Percentiles rank a stretch among this genome's conserved stretches.
phyloP scores from a whole-genome alignment of 1,284 basidiomycete species.

The Neonothopanus nambi region DNA sequence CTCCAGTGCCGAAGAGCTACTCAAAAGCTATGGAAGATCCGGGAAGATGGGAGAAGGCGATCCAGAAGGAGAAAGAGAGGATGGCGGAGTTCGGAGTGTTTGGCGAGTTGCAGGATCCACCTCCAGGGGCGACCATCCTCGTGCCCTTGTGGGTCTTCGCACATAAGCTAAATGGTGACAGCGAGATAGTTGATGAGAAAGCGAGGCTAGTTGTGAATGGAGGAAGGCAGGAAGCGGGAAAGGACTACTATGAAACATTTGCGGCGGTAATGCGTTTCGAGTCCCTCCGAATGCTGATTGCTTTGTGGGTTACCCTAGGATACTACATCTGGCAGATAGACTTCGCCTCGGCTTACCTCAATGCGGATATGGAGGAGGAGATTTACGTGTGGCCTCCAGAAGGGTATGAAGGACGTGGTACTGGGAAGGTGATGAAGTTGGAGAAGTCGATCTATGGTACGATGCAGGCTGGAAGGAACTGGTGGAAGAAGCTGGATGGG shows the following conservation, averaged over 20 bases:
- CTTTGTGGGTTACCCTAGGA: not conserved
- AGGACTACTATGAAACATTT: not conserved
- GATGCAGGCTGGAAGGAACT: conserved; percentile 29
- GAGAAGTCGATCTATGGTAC: conserved; percentile 33
- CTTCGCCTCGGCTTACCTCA: no score
- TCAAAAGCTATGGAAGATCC: conserved; percentile 21
- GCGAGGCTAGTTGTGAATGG: not conserved
- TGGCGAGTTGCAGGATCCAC: conserved; percentile 9
- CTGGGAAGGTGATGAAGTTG: conserved; percentile 21
- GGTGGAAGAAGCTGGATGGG: conserved; percentile 25
- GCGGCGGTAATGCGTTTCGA: not conserved
- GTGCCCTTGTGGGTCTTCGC: no score
- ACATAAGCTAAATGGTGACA: not conserved
- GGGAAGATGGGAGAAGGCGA: conserved; percentile 18
- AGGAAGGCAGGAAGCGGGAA: not conserved
- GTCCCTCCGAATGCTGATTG: not conserved
- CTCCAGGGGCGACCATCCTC: no score
- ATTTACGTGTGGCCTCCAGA: conserved; percentile 31
- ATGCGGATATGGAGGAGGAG: conserved; percentile 24
- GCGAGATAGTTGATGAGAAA: not conserved
- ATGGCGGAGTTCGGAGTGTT: conserved; percentile 15
- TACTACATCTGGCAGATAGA: conserved; percentile 23
- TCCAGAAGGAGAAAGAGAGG: conserved; percentile 18
- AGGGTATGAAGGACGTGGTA: conserved; percentile 19
- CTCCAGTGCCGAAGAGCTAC: conserved; percentile 15